phyloP scores from a whole-genome alignment of 2,329 filamentous ascomycete species.

The Immersiporthe knoxdaviesiana region DNA sequence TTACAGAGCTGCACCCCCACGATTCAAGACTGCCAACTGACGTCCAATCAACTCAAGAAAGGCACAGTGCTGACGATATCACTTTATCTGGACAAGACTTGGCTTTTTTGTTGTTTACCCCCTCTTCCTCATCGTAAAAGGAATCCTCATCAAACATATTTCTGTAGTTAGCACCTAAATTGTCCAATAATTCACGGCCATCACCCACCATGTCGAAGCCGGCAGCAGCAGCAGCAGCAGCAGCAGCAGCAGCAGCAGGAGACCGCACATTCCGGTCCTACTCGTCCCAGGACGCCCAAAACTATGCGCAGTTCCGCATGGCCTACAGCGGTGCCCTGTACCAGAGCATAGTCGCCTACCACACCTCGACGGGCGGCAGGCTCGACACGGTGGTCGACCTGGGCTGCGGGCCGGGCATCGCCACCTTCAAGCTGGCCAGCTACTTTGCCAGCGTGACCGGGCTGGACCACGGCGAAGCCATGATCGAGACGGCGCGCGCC shows the following conservation, averaged over 20 bases:
- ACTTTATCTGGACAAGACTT: not conserved
- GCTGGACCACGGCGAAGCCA: conserved; percentile 55
- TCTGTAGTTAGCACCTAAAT: not conserved
- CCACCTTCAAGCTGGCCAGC: conserved; percentile 48
- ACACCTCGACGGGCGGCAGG: conserved; percentile 49
- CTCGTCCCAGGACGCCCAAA: conserved; percentile 45
- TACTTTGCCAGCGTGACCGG: conserved; percentile 53
- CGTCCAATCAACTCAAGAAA: not conserved
- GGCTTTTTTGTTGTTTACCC: not conserved
- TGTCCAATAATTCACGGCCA: too few relatives aligned
- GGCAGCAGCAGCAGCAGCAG: conserved; percentile 33
- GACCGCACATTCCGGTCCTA: conserved; percentile 52
- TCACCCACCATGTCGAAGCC: conserved; percentile 8
- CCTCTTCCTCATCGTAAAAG: not conserved
- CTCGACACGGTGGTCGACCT: conserved; percentile 53
- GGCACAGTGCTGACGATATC: not conserved
- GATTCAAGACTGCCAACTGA: not conserved
- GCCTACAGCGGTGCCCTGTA: conserved; percentile 53
- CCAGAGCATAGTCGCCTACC: conserved; percentile 49
- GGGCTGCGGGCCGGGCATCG: conserved; percentile 60
- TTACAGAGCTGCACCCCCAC: not conserved
- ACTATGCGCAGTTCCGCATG: conserved; percentile 47
- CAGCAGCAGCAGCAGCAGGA: conserved; percentile 28
- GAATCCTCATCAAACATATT: not conserved
- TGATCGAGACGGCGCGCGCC: conserved; percentile 53